Percentiles rank a stretch among this genome's conserved stretches.
Evolutionary conservation across 2,329 filamentous ascomycete genomes (phyloP).

Genomic region (Verruconis gallopava): DNA sequence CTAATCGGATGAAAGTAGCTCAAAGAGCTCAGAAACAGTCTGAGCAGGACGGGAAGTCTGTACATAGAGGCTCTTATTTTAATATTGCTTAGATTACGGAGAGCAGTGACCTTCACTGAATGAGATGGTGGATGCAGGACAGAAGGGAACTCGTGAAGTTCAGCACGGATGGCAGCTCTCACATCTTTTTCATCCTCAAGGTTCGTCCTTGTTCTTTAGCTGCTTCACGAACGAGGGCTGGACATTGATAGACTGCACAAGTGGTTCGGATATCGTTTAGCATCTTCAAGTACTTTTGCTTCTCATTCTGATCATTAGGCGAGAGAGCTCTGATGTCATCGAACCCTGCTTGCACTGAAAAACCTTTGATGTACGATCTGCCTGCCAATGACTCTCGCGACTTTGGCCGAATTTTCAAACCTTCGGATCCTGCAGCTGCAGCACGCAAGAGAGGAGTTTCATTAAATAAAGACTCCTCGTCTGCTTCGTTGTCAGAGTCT

Average conservation of each 20-base stretch:
- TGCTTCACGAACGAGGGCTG: no score
- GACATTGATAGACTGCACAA: no score
- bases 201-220: no score
- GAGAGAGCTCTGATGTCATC: constrained; percentile 30
- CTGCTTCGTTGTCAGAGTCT: constrained; percentile 24
- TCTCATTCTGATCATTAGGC: constrained; percentile 30
- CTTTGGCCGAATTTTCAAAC: constrained; percentile 4
- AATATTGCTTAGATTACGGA: constrained; percentile 31
- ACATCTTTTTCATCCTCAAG: constrained; percentile 28
- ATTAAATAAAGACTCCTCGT: constrained; percentile 28
- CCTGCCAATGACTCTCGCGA: constrained; percentile 12
- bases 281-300: no score
- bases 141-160: constrained; percentile 35
- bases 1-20: constrained; percentile 40
- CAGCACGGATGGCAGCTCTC: constrained; percentile 37
- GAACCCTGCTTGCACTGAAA: constrained; percentile 24
- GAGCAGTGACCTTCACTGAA: constrained; percentile 37
- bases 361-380: constrained; percentile 24
- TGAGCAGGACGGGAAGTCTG: constrained; percentile 36
- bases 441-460: constrained; percentile 35
- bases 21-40: constrained; percentile 35
- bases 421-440: constrained; percentile 20
- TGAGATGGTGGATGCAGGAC: constrained; percentile 37
- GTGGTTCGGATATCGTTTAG: no score
- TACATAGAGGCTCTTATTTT: constrained; percentile 33